These are phyloP conservation scores for Ustilago esculenta DNA, from an alignment of 1,284 basidiomycete genomes.

Conservation along the genomic window DNA sequence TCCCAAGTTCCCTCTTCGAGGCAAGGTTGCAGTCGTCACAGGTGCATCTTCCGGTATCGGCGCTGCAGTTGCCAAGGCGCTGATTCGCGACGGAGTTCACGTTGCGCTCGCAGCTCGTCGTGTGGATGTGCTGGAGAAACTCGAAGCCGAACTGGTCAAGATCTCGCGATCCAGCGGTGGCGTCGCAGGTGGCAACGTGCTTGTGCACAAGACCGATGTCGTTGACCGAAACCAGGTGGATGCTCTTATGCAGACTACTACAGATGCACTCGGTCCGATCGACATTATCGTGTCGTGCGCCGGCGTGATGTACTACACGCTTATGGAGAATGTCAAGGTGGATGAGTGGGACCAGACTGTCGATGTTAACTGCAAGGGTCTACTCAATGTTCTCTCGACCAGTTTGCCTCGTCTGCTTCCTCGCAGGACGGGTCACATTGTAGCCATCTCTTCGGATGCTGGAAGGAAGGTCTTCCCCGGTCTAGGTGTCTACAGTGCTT, in stretches of 20 bases:
- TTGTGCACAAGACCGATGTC: slow-evolving; percentile 59
- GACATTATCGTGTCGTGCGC: slow-evolving; percentile 63
- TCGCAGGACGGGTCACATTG: slow-evolving; percentile 57
- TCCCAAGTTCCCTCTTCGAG: slow-evolving; percentile 43
- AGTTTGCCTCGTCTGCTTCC: slow-evolving; percentile 55
- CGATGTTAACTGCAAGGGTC: slow-evolving; percentile 66
- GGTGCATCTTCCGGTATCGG: slow-evolving; percentile 68
- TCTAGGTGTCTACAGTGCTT: slow-evolving; percentile 64
- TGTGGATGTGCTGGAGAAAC: slow-evolving; percentile 36
- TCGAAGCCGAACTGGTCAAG: slow-evolving; percentile 20
- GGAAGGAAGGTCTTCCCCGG: slow-evolving; percentile 65
- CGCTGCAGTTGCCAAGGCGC: slow-evolving; percentile 62
- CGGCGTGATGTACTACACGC: slow-evolving; percentile 65
- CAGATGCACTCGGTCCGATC: slow-evolving; percentile 48
- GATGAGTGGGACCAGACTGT: slow-evolving; percentile 65
- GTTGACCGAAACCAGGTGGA: slow-evolving; percentile 55
- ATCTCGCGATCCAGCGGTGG: slow-evolving; percentile 1
- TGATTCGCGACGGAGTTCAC: slow-evolving; percentile 49
- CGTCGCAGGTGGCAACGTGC: slow-evolving; percentile 21
- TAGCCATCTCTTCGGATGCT: slow-evolving; percentile 66
- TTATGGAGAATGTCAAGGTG: slow-evolving; percentile 61
- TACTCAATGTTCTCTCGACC: slow-evolving; percentile 58
- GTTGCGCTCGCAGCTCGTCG: slow-evolving; percentile 51
- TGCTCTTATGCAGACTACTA: slow-evolving; percentile 47
- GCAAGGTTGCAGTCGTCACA: slow-evolving; percentile 67